Conservation (phyloP, 2,329 filamentous ascomycete species). For the Fusarium sp. region DNA sequence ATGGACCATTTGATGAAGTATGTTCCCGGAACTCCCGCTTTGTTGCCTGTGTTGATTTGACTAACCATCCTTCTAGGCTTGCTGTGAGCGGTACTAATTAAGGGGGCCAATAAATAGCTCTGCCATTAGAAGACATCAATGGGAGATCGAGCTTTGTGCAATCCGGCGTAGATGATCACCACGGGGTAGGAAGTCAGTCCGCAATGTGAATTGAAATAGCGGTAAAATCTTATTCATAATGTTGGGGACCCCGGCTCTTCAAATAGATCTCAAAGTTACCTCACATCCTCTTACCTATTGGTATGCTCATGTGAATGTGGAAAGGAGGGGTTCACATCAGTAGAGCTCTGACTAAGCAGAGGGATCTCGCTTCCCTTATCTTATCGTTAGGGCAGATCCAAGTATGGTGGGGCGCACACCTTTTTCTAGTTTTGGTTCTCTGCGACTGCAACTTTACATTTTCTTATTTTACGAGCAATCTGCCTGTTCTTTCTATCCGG, state of each 20-base stretch:
- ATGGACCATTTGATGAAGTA: slow-evolving; percentile 99
- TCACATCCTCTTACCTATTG: neutral
- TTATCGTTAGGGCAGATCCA: slow-evolving; percentile 48
- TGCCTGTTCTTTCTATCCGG: slow-evolving; percentile 44
- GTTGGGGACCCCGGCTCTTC: neutral
- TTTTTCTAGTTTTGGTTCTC: slow-evolving; percentile 29
- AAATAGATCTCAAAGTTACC: neutral
- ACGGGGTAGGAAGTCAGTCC: neutral
- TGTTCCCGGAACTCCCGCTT: slow-evolving; percentile 45
- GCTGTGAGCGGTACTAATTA: slow-evolving; percentile 73
- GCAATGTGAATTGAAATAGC: neutral
- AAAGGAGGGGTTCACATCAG: neutral
- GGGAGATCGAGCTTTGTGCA: neutral
- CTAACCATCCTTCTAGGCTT: slow-evolving; percentile 53
- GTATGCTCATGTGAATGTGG: no score
- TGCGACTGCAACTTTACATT: slow-evolving; percentile 9
- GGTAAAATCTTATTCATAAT: slow-evolving; percentile 6
- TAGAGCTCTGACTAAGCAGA: neutral
- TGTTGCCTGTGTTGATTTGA: neutral
- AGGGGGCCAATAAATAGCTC: neutral
- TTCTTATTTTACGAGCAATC: slow-evolving; percentile 15
- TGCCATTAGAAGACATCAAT: neutral
- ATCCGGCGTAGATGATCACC: neutral
- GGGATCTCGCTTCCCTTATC: slow-evolving; percentile 10
- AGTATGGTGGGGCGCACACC: slow-evolving; percentile 48